Conservation (phyloP, 371 early-diverging fungal species). For the Lichtheimia hyalospora region DNA sequence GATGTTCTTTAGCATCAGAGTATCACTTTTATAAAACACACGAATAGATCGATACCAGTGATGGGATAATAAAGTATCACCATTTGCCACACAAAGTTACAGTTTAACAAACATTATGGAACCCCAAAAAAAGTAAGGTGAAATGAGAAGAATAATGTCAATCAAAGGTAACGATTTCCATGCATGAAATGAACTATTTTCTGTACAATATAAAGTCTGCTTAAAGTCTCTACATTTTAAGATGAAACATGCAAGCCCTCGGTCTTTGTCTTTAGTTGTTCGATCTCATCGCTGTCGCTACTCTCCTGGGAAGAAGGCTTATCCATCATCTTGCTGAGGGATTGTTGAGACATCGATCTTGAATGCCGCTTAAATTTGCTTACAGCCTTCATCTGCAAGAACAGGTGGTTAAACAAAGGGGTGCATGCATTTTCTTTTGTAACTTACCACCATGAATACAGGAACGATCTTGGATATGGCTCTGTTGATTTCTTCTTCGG, state of each 20-base stretch:
- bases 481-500: conserved; percentile 79
- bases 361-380: conserved; percentile 55
- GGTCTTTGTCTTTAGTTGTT: conserved; percentile 1
- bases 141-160: too few relatives aligned
- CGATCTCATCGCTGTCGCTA: conserved; percentile 10
- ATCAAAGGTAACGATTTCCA: too few relatives aligned
- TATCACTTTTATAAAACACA: too few relatives aligned
- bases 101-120: too few relatives aligned
- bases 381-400: conserved; percentile 46
- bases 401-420: neutral
- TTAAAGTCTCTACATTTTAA: too few relatives aligned
- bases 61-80: too few relatives aligned
- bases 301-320: conserved; percentile 8
- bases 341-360: conserved; percentile 47
- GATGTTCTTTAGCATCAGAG: too few relatives aligned
- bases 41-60: too few relatives aligned
- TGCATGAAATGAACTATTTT: too few relatives aligned
- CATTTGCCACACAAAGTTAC: too few relatives aligned
- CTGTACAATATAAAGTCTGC: too few relatives aligned
- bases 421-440: conserved; percentile 1
- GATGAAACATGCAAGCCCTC: conserved; percentile 5
- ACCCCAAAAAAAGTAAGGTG: too few relatives aligned
- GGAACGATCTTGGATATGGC: conserved; percentile 73
- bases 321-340: conserved; percentile 33
- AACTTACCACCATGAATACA: conserved; percentile 51